phyloP scores from a whole-genome alignment of 2,329 filamentous ascomycete species.

The Cladosporium cucumerinum region DNA sequence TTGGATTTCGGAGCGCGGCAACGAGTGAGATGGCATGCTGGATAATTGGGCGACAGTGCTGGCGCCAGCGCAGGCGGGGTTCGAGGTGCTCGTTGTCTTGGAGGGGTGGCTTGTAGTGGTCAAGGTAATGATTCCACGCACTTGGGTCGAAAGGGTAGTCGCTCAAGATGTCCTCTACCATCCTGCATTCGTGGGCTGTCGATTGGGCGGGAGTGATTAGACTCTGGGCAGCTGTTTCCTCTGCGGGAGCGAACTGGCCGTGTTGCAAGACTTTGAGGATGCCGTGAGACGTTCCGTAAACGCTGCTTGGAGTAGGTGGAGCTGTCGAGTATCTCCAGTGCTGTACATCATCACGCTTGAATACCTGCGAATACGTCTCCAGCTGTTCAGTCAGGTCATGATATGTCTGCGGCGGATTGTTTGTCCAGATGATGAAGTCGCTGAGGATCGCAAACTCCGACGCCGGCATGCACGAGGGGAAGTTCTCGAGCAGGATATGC shows the following conservation, averaged over 20 bases:
- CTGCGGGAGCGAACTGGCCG: constrained; percentile 22
- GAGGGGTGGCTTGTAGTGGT: not conserved
- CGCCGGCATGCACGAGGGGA: not conserved
- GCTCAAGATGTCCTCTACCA: constrained; percentile 13
- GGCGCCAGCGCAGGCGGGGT: constrained; percentile 10
- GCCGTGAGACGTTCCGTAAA: not conserved
- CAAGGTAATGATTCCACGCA: constrained; percentile 13
- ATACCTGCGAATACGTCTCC: not conserved
- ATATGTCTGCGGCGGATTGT: not conserved
- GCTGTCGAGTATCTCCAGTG: not conserved
- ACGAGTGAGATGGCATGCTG: constrained; percentile 17
- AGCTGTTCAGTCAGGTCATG: not conserved
- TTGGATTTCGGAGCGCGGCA: constrained; percentile 18
- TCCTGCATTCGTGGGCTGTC: constrained; percentile 10
- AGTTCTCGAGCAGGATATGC: not conserved
- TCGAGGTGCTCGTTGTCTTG: not conserved
- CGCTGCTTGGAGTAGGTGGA: not conserved
- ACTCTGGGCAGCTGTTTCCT: constrained; percentile 26
- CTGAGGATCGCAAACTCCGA: not conserved
- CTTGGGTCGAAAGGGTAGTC: not conserved
- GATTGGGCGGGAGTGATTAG: constrained; percentile 11
- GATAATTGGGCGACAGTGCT: constrained; percentile 19
- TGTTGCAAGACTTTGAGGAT: not conserved
- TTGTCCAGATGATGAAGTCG: not conserved
- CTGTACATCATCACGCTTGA: not conserved